A percentile compares a stretch with the other conserved stretches of the same genome.
Evolutionary conservation across 2,329 filamentous ascomycete genomes (phyloP).

Genomic region (Corynespora cassiicola): DNA sequence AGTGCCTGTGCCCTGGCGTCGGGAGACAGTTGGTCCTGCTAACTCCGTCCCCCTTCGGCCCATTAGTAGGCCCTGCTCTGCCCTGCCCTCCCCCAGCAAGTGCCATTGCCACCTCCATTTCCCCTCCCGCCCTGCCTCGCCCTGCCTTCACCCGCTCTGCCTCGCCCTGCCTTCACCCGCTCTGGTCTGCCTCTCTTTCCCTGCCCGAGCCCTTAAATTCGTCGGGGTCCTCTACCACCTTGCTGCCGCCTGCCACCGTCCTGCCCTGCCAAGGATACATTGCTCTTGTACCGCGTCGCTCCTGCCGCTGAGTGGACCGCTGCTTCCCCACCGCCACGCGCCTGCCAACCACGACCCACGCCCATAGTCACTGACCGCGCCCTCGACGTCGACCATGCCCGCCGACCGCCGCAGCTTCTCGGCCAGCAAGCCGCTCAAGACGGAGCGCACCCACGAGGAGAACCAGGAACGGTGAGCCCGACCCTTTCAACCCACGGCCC

Average conservation of each 20-base stretch:
- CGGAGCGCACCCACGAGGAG: slow-evolving; percentile 78
- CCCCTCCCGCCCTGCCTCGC: slow-evolving; percentile 12
- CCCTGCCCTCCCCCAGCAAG: slow-evolving; percentile 21
- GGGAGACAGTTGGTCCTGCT: slow-evolving; percentile 20
- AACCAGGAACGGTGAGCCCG: slow-evolving; percentile 71
- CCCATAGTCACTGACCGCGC: slow-evolving; percentile 1
- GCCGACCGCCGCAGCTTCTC: slow-evolving; percentile 43
- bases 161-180: slow-evolving; percentile 2
- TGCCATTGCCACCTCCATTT: slow-evolving; percentile 26
- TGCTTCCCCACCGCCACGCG: slow-evolving; percentile 20
- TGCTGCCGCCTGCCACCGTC: too few relatives aligned
- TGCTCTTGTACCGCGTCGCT: too few relatives aligned
- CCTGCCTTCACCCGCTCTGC: slow-evolving; percentile 13
- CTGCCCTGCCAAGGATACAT: too few relatives aligned
- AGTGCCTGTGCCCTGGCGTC: slow-evolving; percentile 23
- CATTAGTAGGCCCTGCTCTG: slow-evolving; percentile 30
- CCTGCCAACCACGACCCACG: slow-evolving; percentile 15
- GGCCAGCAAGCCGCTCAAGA: slow-evolving; percentile 59
- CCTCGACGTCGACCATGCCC: slow-evolving; percentile 48
- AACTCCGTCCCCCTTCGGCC: slow-evolving; percentile 33
- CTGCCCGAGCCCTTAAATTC: too few relatives aligned
- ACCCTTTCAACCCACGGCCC: slow-evolving; percentile 1
- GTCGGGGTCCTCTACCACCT: too few relatives aligned
- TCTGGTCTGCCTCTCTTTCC: slow-evolving; percentile 4
- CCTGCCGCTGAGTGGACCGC: too few relatives aligned